Conservation (phyloP, 305 asterid species). For the Solanum hybrid region DNA sequence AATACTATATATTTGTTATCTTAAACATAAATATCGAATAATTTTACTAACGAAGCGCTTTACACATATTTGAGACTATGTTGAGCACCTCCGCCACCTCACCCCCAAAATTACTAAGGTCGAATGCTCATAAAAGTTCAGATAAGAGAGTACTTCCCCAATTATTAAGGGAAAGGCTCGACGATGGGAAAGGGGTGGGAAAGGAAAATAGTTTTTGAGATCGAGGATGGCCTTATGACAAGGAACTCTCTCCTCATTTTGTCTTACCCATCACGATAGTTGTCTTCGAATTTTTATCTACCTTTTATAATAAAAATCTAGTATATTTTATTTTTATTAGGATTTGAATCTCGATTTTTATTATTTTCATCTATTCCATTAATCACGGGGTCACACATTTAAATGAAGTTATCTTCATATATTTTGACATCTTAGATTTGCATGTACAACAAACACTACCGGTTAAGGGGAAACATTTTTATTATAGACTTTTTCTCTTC, state of each 20-base stretch:
- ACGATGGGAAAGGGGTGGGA: not conserved
- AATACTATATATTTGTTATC: not conserved
- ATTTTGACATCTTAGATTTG: not conserved
- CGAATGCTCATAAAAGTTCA: not conserved
- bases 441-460: not conserved
- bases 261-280: not conserved
- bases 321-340: not conserved
- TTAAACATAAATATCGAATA: not conserved
- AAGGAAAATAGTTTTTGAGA: not conserved
- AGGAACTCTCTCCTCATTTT: not conserved
- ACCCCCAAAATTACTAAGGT: not conserved
- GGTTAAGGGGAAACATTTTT: not conserved
- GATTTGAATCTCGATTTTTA: not conserved
- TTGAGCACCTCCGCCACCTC: not conserved
- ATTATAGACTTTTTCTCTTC: not conserved
- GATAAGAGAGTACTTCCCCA: not conserved
- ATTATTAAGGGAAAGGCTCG: not conserved
- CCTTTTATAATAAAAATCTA: not conserved
- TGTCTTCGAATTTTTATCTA: not conserved
- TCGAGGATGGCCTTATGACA: not conserved
- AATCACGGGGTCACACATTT: not conserved
- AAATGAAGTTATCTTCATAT: not conserved
- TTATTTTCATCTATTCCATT: not conserved
- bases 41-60: not conserved
- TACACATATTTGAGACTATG: not conserved